Percentiles rank a stretch among this genome's conserved stretches.
These are phyloP conservation scores for Didymella glomerata DNA, from an alignment of 2,329 filamentous ascomycete species.

Conservation along the genomic window DNA sequence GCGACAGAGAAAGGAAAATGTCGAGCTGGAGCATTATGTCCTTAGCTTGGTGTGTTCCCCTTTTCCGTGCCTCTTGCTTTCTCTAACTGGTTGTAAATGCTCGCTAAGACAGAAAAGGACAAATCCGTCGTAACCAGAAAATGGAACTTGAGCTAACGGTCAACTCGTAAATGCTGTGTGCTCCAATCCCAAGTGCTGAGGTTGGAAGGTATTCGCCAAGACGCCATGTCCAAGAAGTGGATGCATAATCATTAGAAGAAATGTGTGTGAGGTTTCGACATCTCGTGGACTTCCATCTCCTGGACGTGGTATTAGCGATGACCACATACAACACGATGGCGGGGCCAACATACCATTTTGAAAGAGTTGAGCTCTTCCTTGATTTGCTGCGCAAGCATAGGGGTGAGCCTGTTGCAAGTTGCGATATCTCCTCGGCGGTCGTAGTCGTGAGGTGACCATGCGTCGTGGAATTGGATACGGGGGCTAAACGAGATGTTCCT, in stretches of 20 bases:
- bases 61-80: constrained; percentile 36
- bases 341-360: constrained; percentile 81
- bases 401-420: constrained; percentile 96
- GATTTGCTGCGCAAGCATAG: constrained; percentile 97
- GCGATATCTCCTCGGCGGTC: constrained; percentile 95
- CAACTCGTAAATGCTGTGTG: constrained; percentile 54
- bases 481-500: constrained; percentile 81
- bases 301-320: constrained; percentile 59
- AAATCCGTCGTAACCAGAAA: constrained; percentile 54
- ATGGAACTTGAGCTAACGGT: constrained; percentile 49
- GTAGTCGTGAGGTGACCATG: constrained; percentile 94
- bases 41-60: constrained; percentile 32
- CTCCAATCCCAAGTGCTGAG: constrained; percentile 47
- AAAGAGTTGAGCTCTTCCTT: constrained; percentile 99
- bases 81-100: constrained; percentile 51
- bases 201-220: constrained; percentile 51
- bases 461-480: constrained; percentile 93
- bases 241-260: constrained; percentile 81
- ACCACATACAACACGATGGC: background rate
- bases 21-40: constrained; percentile 35
- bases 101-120: constrained; percentile 53
- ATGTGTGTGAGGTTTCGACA: constrained; percentile 98
- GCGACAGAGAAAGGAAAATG: constrained; percentile 42
- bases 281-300: constrained; percentile 99
- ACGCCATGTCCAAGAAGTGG: constrained; percentile 53